Conservation (phyloP, 345 rosid genomes). For the Physaria fendleri region DNA sequence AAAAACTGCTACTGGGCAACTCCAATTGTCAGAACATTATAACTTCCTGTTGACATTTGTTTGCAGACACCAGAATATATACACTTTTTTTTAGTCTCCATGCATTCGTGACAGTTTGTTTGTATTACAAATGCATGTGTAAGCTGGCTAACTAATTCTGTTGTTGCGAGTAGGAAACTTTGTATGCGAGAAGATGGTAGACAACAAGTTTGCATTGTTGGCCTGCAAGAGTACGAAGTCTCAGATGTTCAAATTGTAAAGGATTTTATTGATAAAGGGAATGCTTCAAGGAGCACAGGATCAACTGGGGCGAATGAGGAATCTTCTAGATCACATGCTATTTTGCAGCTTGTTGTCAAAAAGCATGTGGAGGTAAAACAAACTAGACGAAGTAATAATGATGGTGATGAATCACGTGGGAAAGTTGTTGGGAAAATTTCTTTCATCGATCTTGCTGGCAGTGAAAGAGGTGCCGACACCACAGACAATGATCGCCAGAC, state of each 20-base stretch:
- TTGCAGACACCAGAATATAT: neutral
- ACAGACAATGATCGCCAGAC: constrained; percentile 98
- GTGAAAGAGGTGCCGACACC: constrained; percentile 99
- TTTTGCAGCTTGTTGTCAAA: constrained; percentile 86
- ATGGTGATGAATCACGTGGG: constrained; percentile 69
- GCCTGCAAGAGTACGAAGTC: constrained; percentile 95
- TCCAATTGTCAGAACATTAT: neutral
- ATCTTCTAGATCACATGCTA: constrained; percentile 98
- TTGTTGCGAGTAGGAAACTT: constrained; percentile 58
- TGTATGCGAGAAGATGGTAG: constrained; percentile 99
- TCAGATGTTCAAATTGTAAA: constrained; percentile 91
- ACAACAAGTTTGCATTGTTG: constrained; percentile 97
- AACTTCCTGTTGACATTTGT: neutral
- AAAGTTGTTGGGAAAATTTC: constrained; percentile 94
- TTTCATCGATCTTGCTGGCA: constrained; percentile 98
- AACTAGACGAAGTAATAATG: constrained; percentile 67
- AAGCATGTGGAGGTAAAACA: constrained; percentile 84
- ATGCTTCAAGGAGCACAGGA: constrained; percentile 91
- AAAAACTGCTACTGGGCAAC: neutral
- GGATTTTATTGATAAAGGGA: constrained; percentile 91
- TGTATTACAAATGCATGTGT: neutral
- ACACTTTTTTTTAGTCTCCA: neutral
- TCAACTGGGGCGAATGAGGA: constrained; percentile 99
- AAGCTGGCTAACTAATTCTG: constrained; percentile 8
- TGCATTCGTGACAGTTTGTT: neutral